Percentiles rank a stretch among this genome's conserved stretches.
These are phyloP conservation scores for Phlyctochytrium bullatum DNA, from an alignment of 192 early-diverging fungal genomes.

Conservation along the genomic window DNA sequence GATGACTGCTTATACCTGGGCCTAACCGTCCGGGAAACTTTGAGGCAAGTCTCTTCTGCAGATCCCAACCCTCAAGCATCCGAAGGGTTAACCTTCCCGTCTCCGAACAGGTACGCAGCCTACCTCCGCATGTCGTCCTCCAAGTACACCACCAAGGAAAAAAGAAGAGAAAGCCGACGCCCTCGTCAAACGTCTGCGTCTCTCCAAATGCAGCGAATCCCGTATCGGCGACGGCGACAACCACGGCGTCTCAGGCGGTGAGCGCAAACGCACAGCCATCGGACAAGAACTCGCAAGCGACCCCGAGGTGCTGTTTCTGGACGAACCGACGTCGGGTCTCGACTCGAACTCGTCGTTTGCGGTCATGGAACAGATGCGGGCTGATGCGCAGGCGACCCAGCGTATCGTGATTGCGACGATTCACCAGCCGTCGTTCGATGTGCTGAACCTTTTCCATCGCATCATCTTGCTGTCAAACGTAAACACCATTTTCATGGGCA, in stretches of 20 bases:
- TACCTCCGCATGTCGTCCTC: constrained; percentile 53
- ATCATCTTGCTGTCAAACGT: constrained; percentile 69
- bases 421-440: constrained; percentile 75
- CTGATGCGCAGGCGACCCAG: constrained; percentile 47
- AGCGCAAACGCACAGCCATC: constrained; percentile 69
- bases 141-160: not conserved
- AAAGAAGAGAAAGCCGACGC: constrained; percentile 32
- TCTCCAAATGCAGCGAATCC: constrained; percentile 32
- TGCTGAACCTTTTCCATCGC: constrained; percentile 74
- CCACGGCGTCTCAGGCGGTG: constrained; percentile 68
- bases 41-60: too few relatives aligned
- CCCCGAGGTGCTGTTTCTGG: constrained; percentile 16
- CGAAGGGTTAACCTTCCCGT: too few relatives aligned
- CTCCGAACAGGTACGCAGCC: constrained; percentile 64
- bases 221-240: constrained; percentile 25
- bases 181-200: constrained; percentile 27
- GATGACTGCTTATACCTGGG: constrained; percentile 45
- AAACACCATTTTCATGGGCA: constrained; percentile 46
- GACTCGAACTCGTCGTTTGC: constrained; percentile 62
- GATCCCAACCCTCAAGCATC: too few relatives aligned
- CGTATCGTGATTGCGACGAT: constrained; percentile 73
- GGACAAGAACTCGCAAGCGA: constrained; percentile 63
- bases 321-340: constrained; percentile 50
- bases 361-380: constrained; percentile 56
- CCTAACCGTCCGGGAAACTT: constrained; percentile 55